These are phyloP conservation scores for Pyrenula massariospora DNA, from an alignment of 495 filamentous ascomycete species.

Conservation along the genomic window DNA sequence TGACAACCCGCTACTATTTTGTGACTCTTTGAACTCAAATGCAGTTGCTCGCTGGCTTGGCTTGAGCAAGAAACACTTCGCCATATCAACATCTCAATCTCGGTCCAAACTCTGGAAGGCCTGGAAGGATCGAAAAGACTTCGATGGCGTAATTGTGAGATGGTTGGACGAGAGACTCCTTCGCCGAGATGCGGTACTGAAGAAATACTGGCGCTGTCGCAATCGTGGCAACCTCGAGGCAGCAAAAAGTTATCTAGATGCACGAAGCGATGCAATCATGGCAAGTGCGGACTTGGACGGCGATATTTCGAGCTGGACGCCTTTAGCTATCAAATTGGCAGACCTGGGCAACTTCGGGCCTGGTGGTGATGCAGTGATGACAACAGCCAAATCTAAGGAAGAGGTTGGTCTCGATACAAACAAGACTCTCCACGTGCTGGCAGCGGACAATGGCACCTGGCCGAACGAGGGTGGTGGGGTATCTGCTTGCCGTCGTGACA, in stretches of 20 bases:
- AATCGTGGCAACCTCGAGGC: constrained; percentile 39
- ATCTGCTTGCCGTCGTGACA: constrained; percentile 54
- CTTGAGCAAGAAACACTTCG: constrained; percentile 35
- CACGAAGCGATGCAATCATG: constrained; percentile 44
- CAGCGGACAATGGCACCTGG: constrained; percentile 54
- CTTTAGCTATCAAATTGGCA: constrained; percentile 48
- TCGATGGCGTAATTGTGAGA: constrained; percentile 49
- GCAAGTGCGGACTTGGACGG: constrained; percentile 51
- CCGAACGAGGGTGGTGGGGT: constrained; percentile 57
- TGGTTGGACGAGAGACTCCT: constrained; percentile 54
- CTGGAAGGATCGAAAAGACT: constrained; percentile 46
- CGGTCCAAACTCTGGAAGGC: constrained; percentile 52
- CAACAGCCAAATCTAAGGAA: constrained; percentile 22
- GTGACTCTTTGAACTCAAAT: constrained; percentile 33
- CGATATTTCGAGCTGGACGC: constrained; percentile 44
- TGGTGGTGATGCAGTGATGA: constrained; percentile 42
- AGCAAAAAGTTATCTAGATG: constrained; percentile 44
- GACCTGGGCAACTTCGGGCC: constrained; percentile 55
- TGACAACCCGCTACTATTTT: constrained; percentile 45
- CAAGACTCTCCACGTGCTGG: constrained; percentile 47
- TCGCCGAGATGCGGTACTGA: constrained; percentile 39
- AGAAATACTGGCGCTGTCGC: constrained; percentile 45
- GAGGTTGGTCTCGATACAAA: constrained; percentile 37
- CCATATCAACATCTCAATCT: constrained; percentile 44
- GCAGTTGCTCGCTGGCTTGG: constrained; percentile 33